Conservation (phyloP, 345 rosid genomes). For the Pistacia integerrima region DNA sequence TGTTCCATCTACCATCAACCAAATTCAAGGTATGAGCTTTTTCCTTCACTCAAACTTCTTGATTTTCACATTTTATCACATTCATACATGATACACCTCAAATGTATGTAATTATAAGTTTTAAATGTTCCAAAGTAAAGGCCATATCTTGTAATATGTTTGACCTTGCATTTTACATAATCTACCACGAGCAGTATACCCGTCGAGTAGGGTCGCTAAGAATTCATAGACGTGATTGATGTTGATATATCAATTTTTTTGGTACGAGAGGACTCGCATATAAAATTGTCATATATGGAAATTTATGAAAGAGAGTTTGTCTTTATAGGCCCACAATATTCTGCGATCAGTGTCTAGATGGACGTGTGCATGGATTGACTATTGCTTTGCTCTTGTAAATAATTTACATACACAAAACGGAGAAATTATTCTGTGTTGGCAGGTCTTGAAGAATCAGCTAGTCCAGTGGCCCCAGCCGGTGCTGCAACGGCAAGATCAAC, state of each 20-base stretch:
- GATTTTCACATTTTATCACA: neutral
- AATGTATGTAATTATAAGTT: no score
- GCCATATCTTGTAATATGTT: neutral
- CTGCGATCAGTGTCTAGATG: slow-evolving; percentile 29
- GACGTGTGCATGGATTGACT: slow-evolving; percentile 56
- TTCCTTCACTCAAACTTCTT: neutral
- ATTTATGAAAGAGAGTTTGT: slow-evolving; percentile 10
- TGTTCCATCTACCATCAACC: slow-evolving; percentile 45
- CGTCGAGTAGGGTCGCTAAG: neutral
- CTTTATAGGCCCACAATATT: slow-evolving; percentile 17
- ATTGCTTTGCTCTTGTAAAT: slow-evolving; percentile 3
- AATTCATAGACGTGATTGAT: slow-evolving; percentile 20
- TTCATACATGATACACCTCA: neutral
- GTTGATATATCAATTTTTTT: slow-evolving; percentile 18
- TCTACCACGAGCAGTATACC: neutral
- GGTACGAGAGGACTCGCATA: slow-evolving; percentile 3
- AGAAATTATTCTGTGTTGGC: slow-evolving; percentile 19
- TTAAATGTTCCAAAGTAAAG: neutral
- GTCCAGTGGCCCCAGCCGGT: slow-evolving; percentile 15
- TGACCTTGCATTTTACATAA: neutral
- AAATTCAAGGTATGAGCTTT: slow-evolving; percentile 44
- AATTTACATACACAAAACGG: neutral
- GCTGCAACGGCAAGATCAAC: slow-evolving; percentile 36
- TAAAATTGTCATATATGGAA: neutral
- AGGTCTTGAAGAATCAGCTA: slow-evolving; percentile 32